Base-by-base conservation (phyloP, 345 rosid species). In the Geranium brycei region DNA sequence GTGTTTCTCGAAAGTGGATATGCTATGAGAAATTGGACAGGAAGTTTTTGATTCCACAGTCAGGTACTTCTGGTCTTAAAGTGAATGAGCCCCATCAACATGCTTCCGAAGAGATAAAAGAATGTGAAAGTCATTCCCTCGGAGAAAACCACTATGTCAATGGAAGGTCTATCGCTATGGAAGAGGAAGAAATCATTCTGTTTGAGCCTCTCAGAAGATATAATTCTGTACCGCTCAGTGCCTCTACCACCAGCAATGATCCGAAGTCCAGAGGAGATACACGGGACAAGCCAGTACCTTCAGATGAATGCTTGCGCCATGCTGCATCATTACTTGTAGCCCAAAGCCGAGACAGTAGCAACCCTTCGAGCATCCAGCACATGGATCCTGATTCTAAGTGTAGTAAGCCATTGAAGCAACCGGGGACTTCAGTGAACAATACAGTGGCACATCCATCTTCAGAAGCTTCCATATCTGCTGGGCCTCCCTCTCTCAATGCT, bases 181-280 rank as follows among this genome's bases (percentile, higher is more conserved):
- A 92, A 64, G 98, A 92, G 68, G 95, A 92, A 73, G 97, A 89
- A 78, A 91, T 89, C 72, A 92, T 92, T 76, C 93, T 92, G 64
- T 89, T 92, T 79, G 85, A 87, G 82, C 99, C 99, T 63, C 91
- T 89, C 51, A 74, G 83, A 58, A 82, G 97, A 69, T 76, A 83
- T 78, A 89, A 87, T 59, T 92, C 99, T 30, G 97, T 87, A 66
- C 99, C 99, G 2, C 72, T 82, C 63, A 70, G 68, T 73, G 74
- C 69, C 47, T 72, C 69, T 63, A 63, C 65, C 51, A 67, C 59
- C 16, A 51, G 62, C 30, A 73, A 70, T 62, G 74, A 62, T 62
- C 71, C 70, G 58, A 59, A 64, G 57, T 71, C 78, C 69, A 67
- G 64, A 51, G 82, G 70, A 64, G 80, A 72, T 61, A 58, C 62